Evolutionary conservation across 352 stramenopile genomes (phyloP).

Genomic region (Globisporangium nagaii): DNA sequence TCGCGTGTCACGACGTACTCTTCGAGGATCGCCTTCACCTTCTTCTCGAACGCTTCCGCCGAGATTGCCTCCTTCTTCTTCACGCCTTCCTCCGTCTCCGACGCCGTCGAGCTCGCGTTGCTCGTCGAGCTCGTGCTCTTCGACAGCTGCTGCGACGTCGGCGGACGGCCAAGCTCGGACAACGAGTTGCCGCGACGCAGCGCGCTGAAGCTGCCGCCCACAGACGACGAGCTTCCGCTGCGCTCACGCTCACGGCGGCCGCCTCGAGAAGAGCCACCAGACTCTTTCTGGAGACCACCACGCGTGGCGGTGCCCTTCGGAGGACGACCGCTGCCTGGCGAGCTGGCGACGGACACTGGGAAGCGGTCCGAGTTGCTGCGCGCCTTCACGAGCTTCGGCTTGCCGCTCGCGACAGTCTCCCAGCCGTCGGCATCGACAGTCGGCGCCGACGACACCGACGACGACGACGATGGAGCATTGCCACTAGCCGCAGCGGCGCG

Average conservation of each 20-base stretch:
- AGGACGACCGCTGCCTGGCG: constrained; percentile 19
- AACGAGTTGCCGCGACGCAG: constrained; percentile 13
- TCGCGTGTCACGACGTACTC: constrained; percentile 86
- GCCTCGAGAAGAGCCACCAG: constrained; percentile 12
- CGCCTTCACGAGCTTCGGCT: constrained; percentile 57
- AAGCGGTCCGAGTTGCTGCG: constrained; percentile 60
- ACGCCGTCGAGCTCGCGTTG: constrained; percentile 3
- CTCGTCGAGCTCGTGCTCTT: constrained; percentile 3
- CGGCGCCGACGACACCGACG: constrained; percentile 11
- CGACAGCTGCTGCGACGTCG: constrained; percentile 24
- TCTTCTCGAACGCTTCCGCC: constrained; percentile 71
- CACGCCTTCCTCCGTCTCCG: neutral
- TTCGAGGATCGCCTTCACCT: constrained; percentile 78
- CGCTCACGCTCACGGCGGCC: constrained; percentile 40
- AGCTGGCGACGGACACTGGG: constrained; percentile 11
- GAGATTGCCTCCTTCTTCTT: constrained; percentile 19
- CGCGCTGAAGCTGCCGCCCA: constrained; percentile 6
- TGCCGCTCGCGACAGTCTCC: constrained; percentile 56
- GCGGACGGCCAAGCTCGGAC: constrained; percentile 24
- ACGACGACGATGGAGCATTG: neutral
- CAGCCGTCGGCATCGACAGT: constrained; percentile 58
- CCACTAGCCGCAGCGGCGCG: constrained; percentile 16
- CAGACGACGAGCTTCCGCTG: constrained; percentile 49
- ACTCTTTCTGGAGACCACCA: constrained; percentile 18
- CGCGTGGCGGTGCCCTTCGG: constrained; percentile 22